Conservation (phyloP, 805 yeast genomes). For the Saccharomycopsis selenospora region DNA sequence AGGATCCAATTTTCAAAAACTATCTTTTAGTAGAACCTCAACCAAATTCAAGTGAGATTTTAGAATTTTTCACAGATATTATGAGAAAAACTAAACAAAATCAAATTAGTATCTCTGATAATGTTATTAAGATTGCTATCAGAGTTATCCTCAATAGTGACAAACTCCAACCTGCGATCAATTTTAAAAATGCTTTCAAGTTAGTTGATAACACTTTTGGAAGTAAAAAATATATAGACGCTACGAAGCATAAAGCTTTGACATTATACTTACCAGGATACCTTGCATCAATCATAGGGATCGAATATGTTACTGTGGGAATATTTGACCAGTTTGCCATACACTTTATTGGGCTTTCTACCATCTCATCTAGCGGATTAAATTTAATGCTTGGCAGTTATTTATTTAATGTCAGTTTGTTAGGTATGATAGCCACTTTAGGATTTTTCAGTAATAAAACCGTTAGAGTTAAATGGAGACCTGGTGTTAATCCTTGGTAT, state of each 20-base stretch:
- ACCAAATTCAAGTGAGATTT: conserved; percentile 14
- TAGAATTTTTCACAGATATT: conserved; percentile 3
- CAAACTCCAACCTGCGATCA: conserved; percentile 10
- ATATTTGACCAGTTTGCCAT: conserved; percentile 8
- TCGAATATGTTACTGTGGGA: conserved; percentile 8
- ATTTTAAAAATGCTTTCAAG: conserved; percentile 17
- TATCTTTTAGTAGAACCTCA: conserved; percentile 16
- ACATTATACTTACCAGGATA: conserved; percentile 15
- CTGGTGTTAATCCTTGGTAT: conserved; percentile 27
- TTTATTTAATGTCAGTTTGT: conserved; percentile 17
- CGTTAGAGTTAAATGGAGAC: conserved; percentile 28
- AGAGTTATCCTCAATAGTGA: conserved; percentile 16
- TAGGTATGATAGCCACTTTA: conserved; percentile 13
- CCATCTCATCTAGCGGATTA: conserved; percentile 11
- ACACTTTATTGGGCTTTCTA: conserved; percentile 10
- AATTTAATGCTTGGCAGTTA: conserved; percentile 21
- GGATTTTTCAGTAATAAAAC: conserved; percentile 18
- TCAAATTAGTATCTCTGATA: conserved; percentile 8
- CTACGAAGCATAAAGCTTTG: conserved; percentile 9
- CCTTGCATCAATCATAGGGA: conserved; percentile 7
- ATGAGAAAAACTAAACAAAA: neutral
- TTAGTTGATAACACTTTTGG: conserved; percentile 16
- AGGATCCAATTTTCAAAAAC: conserved; percentile 8
- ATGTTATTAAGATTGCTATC: conserved; percentile 16
- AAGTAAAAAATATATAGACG: conserved; percentile 7